phyloP scores from a whole-genome alignment of 306 rosid species.

The Ceratonia siliqua region DNA sequence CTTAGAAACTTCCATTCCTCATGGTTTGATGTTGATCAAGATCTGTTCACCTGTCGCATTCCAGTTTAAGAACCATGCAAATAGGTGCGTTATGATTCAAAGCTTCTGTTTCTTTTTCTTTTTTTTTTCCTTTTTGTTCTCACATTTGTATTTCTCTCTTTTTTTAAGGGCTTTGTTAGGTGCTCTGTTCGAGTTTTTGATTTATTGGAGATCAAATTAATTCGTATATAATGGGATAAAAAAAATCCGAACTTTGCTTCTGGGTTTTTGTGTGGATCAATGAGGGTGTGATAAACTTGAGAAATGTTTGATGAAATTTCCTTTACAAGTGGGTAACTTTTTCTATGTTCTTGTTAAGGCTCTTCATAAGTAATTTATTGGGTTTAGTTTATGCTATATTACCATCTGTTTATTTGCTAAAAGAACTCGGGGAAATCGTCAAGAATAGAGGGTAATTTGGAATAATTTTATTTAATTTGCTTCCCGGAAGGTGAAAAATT shows the following conservation, averaged over 20 bases:
- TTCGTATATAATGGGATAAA: not conserved
- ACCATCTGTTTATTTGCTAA: constrained; percentile 29
- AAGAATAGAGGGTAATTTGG: constrained; percentile 8
- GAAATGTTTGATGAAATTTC: constrained; percentile 36
- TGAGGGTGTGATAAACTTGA: constrained; percentile 23
- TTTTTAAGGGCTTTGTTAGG: constrained; percentile 1
- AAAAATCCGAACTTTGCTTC: constrained; percentile 40
- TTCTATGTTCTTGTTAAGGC: constrained; percentile 16
- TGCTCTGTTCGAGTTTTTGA: constrained; percentile 26
- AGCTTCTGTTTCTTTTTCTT: constrained; percentile 9
- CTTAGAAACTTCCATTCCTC: constrained; percentile 40
- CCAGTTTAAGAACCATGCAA: constrained; percentile 50
- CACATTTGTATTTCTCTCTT: too few relatives aligned
- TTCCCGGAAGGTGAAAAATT: constrained; percentile 23
- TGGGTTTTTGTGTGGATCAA: constrained; percentile 39
- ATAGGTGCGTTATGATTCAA: constrained; percentile 43
- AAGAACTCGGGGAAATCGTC: constrained; percentile 15
- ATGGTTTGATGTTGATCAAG: constrained; percentile 50
- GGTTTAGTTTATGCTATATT: constrained; percentile 18
- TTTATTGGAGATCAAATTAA: constrained; percentile 43
- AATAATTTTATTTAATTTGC: constrained; percentile 17
- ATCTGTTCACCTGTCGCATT: constrained; percentile 49
- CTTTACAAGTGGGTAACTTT: not conserved
- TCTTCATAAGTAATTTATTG: constrained; percentile 19
- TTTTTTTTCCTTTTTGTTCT: not conserved